Evolutionary conservation across 257 asterid genomes (phyloP), one percentile per base, ranked within the genome.

Genomic region (Nicotiana otophora): DNA sequence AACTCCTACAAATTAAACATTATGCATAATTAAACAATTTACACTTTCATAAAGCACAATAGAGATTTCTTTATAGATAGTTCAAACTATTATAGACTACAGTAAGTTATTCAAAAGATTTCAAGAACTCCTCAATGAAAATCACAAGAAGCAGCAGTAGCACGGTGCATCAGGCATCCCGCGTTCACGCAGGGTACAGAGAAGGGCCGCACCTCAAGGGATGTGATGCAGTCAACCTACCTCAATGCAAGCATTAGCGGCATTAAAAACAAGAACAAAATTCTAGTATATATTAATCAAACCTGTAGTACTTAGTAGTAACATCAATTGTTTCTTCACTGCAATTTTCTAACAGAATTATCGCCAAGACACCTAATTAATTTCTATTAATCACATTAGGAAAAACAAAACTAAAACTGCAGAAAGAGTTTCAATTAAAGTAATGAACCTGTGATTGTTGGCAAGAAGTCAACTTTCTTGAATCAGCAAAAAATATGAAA

Each of bases 401-500:
- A 58, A 31, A 60, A 28, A 5, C 60, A 36, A 58, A 39, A 34
- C 12, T 66, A 7, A 0, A 67, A 33, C 54, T 78, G 4, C 51
- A 65, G 48, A 31, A 15, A 31, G 33, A 16, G 17, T 31, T 39
- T 69, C 9, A 64, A 80, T 4, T 51, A 14, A n/a, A 79, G 57
- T n/a, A 83, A 82, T 83, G 17, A 82, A 89, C 93, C 93, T 86
- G 87, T 48, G 87, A 87, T 77, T 86, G 65, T 77, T 74, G 57
- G 8, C 36, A 81, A 84, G 76, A 20, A 63, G 54, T 34, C 54
- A n/a, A 79, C 39, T 84, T 72, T 81, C 81, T 64, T 69, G 89
- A 84, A 87, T 84, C 78, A 84, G 63, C 67, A 60, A 87, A 78
- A 75, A 80, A 1, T 42, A 42, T 42, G 51, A 42, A 42, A 42